Evolutionary conservation across 331 rosid species (phyloP).

Genomic region (Cydonia oblonga): DNA sequence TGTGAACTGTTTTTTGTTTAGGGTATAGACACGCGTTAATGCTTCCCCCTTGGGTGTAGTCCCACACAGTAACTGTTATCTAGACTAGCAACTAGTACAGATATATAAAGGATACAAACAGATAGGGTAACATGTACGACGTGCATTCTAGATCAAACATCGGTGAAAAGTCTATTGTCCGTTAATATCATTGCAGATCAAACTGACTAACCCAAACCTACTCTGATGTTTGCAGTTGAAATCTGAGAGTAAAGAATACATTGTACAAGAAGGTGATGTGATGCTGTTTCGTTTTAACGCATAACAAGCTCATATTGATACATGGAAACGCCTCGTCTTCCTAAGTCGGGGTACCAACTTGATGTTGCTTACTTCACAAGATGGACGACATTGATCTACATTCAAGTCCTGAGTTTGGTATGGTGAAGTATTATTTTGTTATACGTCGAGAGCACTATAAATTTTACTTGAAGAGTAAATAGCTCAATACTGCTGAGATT

Average conservation of each 20-base stretch:
- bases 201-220: background rate
- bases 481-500: constrained; percentile 5
- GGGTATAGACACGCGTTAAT: too few species aligned
- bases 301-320: constrained; percentile 12
- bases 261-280: constrained; percentile 84
- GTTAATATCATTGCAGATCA: background rate
- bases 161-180: background rate
- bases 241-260: constrained; percentile 90
- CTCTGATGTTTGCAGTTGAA: constrained; percentile 60
- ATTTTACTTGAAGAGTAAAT: constrained; percentile 14
- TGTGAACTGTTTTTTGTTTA: background rate
- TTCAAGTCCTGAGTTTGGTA: background rate
- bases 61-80: background rate
- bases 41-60: too few species aligned
- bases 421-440: constrained; percentile 22
- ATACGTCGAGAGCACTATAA: background rate
- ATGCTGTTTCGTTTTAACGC: constrained; percentile 94
- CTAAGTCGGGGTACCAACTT: background rate
- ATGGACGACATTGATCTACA: background rate
- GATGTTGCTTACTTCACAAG: background rate
- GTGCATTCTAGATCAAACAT: background rate
- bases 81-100: background rate
- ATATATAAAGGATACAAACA: too few species aligned
- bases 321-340: background rate
- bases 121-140: too few species aligned